Evolutionary conservation across 208 protist genomes (phyloP), one percentile per base, ranked within the genome.

Genomic region (Trypanosoma avium): DNA sequence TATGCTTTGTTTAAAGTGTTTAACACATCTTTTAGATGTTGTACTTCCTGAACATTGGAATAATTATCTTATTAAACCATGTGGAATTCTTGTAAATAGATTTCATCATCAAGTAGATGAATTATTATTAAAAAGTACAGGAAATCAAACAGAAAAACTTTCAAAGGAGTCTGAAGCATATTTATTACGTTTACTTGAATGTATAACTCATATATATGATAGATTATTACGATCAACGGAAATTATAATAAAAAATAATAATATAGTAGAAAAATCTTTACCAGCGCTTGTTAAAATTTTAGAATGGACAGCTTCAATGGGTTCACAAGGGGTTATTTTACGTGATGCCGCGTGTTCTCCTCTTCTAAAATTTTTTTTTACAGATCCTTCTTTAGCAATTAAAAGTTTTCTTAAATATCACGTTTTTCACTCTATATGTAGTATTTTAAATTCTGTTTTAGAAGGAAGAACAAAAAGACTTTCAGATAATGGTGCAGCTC

Each of bases 1-100:
- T 3, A 52, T 81, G 50, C 47, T 86, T 60, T 84, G 81, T 46
- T 67, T 92, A 5, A 70, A 78, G 42, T 71, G 73, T 17, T 21
- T 83, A 10, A 74, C 61, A 27, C 71, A 75, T 50, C 68, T 88
- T 24, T 49, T 92, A 0, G 46, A 57, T 17, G 32, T 61, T 27
- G 61, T 65, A 13, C 49, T 57, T 5, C 36, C 66, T 36, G 43
- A 49, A 17, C 68, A 86, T n/a, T 67, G 60, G 67, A 56, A 38
- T 35, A 53, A 15, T n/a, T 67, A 67, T 55, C 33, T 73, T 4
- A 5, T 22, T 17, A 58, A 61, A 32, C 59, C 67, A 35, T 73
- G 53, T 30, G 17, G 12, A 6, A 15, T 38, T n/a, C 52, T 73
- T 22, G 30, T 67, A 1, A 1, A 38, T 27, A 35, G 57, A 9